Evolutionary conservation across 805 yeast species (phyloP).

Genomic region (Lipomyces starkeyi): DNA sequence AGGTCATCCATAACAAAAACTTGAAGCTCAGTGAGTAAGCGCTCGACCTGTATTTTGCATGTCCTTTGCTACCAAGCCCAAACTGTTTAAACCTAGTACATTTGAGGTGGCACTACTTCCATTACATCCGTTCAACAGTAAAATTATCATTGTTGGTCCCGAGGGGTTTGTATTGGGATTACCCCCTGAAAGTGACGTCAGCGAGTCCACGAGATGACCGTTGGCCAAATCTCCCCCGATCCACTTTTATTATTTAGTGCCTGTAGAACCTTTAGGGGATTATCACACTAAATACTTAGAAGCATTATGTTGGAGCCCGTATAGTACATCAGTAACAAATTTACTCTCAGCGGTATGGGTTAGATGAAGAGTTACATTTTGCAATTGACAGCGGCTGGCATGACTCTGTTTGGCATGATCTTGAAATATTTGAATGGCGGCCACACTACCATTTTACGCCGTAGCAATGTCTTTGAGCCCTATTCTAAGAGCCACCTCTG

Average conservation of each 20-base stretch:
- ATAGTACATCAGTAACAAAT: no score
- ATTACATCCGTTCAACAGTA: no score
- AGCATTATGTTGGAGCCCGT: background rate
- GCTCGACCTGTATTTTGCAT: no score
- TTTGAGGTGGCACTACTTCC: background rate
- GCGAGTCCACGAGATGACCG: background rate
- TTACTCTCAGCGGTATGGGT: no score
- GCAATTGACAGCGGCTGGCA: no score
- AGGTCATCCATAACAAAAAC: slow-evolving; percentile 14
- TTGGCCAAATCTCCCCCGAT: background rate
- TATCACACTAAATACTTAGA: background rate
- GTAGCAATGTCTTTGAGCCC: no score
- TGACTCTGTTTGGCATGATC: no score
- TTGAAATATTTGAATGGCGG: no score
- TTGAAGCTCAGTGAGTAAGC: background rate
- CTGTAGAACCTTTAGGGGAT: background rate
- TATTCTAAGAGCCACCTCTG: no score
- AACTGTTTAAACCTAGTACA: background rate
- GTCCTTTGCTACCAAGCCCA: no score
- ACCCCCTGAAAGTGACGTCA: background rate
- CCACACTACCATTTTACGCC: no score
- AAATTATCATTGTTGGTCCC: background rate
- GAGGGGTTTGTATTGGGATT: background rate
- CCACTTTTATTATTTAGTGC: background rate
- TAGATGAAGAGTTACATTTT: no score